phyloP scores from a whole-genome alignment of 208 protist species.

The Leishmania major region DNA sequence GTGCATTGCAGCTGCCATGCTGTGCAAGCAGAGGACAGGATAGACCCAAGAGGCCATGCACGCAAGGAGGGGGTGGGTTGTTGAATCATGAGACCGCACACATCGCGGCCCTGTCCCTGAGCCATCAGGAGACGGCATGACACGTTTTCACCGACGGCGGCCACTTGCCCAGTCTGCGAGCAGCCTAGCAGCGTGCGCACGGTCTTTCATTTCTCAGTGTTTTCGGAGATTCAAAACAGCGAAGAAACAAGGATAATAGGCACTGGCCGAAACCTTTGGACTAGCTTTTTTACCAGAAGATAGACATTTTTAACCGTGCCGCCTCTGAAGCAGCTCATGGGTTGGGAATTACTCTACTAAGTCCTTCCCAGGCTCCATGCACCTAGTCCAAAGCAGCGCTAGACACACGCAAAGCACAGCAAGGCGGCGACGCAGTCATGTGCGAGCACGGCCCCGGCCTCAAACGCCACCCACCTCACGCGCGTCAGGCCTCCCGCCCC shows the following conservation, averaged over 20 bases:
- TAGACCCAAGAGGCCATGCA: not conserved
- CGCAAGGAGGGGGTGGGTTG: too few relatives aligned
- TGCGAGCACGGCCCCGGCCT: not conserved
- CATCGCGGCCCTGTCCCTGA: not conserved
- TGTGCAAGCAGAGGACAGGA: not conserved
- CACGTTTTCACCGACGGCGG: not conserved
- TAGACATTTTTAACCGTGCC: too few relatives aligned
- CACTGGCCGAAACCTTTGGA: too few relatives aligned
- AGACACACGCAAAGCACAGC: not conserved
- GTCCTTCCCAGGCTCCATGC: not conserved
- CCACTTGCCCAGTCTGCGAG: not conserved
- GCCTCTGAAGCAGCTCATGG: too few relatives aligned
- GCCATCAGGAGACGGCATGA: not conserved
- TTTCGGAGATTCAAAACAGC: too few relatives aligned
- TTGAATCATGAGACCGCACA: not conserved
- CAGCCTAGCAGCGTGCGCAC: not conserved
- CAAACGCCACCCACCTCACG: not conserved
- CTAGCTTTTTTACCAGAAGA: too few relatives aligned
- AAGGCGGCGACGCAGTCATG: not conserved
- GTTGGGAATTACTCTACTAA: too few relatives aligned
- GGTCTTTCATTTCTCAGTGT: not conserved
- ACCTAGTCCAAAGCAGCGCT: not conserved
- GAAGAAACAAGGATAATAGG: too few relatives aligned
- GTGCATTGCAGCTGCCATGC: not conserved
- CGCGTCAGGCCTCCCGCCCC: not conserved